Base-by-base conservation (phyloP, 1,139 yeast species). In the Magnusiomyces ingens region DNA sequence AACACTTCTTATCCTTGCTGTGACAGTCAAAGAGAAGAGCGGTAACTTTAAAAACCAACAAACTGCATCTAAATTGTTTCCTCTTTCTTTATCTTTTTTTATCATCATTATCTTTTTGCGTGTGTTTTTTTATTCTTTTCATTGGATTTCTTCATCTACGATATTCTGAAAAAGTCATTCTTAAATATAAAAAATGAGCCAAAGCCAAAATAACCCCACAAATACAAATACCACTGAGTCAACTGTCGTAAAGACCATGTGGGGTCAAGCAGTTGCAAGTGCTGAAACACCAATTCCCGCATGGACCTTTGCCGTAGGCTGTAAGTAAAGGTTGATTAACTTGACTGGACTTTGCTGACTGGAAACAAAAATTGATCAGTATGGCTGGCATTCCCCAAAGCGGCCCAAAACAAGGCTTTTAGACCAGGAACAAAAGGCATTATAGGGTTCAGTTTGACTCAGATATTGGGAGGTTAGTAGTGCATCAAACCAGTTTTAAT, bases 381-480 rank as follows among this genome's bases (percentile, higher is more conserved):
- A 51, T 54, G 63, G 45, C 56, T 64, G 17, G 62, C 64, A 26
- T 51, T 61, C 13, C 67, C 69, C 11, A 56, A 58, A 40, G 60
- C 68, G 37, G 49, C 58, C 42, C 55, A 60, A 53, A 57, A 59
- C 47, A 58, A 60, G 43, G 55, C 61, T 21, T 63, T 74, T 43
- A 75, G 78, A 19, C 85, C 86, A 1, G 68, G 77, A 1, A 69
- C 71, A 18, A 58, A 72, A 35, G 71, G 78, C 41, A 76, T 79
- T 18, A 60, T 75, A 10, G 69, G 82, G 2, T 89, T 88, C 66
- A 91, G 95, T 4, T 72, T 80, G 0, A 84, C 91, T 36, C 75
- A 81, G 59, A 86, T 85, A 1, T 70, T 87, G 17, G 97, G 97
- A 26, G 88, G 91, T 15, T 49, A 36, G 66, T 52, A 11, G 22